These are phyloP conservation scores for Russula emetica DNA, from an alignment of 768 basidiomycete genomes.

Conservation along the genomic window DNA sequence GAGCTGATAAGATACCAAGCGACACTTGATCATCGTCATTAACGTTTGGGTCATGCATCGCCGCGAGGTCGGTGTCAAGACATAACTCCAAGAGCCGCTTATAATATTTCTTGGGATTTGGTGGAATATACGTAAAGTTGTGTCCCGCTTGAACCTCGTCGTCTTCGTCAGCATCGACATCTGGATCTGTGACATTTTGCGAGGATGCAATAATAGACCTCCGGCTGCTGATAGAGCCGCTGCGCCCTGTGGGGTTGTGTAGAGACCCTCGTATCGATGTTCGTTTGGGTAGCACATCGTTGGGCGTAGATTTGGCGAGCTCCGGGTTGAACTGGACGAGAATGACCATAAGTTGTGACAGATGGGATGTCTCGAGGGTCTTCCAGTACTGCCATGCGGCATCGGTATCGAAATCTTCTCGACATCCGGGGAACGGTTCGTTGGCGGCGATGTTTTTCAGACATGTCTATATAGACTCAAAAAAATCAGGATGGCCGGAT, in stretches of 20 bases:
- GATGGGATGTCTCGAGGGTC: slow-evolving; percentile 70
- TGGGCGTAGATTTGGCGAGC: slow-evolving; percentile 71
- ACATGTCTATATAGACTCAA: slow-evolving; percentile 54
- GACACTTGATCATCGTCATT: slow-evolving; percentile 95
- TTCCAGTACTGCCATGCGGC: slow-evolving; percentile 84
- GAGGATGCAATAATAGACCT: slow-evolving; percentile 44
- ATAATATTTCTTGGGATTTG: slow-evolving; percentile 83
- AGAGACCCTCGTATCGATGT: slow-evolving; percentile 47
- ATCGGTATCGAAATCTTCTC: slow-evolving; percentile 82
- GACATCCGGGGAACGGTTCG: slow-evolving; percentile 73
- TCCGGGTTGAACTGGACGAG: slow-evolving; percentile 86
- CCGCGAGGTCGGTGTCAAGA: slow-evolving; percentile 78
- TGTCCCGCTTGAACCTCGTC: slow-evolving; percentile 70
- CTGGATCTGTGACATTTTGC: slow-evolving; percentile 34
- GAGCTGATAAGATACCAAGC: slow-evolving; percentile 76
- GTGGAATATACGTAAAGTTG: slow-evolving; percentile 86
- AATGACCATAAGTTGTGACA: slow-evolving; percentile 83
- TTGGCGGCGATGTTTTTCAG: slow-evolving; percentile 89
- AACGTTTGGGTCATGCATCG: slow-evolving; percentile 87
- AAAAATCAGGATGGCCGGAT: slow-evolving; percentile 5
- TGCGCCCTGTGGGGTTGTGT: slow-evolving; percentile 46
- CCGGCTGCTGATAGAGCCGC: slow-evolving; percentile 63
- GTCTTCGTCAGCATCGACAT: slow-evolving; percentile 41
- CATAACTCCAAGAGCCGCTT: slow-evolving; percentile 78
- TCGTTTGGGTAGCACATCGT: slow-evolving; percentile 44